Percentiles rank a stretch among this genome's conserved stretches.
Conservation (phyloP, 805 yeast species). For the Saccharomycopsis lassenensis region DNA sequence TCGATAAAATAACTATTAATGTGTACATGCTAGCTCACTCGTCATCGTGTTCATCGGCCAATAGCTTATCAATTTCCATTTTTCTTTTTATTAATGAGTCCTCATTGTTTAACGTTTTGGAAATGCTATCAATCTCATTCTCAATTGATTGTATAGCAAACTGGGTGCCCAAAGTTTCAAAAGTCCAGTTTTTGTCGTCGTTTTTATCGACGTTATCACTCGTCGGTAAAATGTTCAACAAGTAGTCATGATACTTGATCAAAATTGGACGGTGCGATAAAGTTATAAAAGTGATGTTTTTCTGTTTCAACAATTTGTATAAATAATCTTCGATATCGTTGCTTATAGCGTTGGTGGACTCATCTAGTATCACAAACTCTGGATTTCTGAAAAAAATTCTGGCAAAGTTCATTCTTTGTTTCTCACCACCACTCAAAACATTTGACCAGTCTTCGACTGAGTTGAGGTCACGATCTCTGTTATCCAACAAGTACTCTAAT, state of each 20-base stretch:
- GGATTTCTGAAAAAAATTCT: conserved; percentile 74
- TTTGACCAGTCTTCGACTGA: conserved; percentile 68
- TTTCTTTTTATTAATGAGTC: conserved; percentile 51
- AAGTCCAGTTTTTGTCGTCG: conserved; percentile 41
- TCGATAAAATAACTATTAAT: too few species aligned
- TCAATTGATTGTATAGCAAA: conserved; percentile 60
- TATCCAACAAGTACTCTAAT: conserved; percentile 63
- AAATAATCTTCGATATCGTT: conserved; percentile 82
- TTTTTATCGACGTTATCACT: too few species aligned
- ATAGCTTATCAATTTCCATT: conserved; percentile 39
- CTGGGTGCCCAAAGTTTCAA: conserved; percentile 55
- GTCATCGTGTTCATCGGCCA: conserved; percentile 9
- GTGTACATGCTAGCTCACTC: too few species aligned
- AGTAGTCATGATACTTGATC: conserved; percentile 72
- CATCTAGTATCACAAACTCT: conserved; percentile 75
- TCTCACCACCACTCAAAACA: conserved; percentile 93
- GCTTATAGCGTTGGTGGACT: conserved; percentile 88
- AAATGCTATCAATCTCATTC: conserved; percentile 61
- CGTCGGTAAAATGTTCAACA: conserved; percentile 61
- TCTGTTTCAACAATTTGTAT: conserved; percentile 61
- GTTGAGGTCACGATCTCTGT: conserved; percentile 32
- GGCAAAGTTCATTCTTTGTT: conserved; percentile 84
- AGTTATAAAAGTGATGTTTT: conserved; percentile 68
- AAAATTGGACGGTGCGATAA: conserved; percentile 75
- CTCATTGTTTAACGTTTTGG: conserved; percentile 47